Percentiles rank a stretch among this genome's conserved stretches.
Conservation (phyloP, 257 asterid genomes). For the Solanum dulcamara region DNA sequence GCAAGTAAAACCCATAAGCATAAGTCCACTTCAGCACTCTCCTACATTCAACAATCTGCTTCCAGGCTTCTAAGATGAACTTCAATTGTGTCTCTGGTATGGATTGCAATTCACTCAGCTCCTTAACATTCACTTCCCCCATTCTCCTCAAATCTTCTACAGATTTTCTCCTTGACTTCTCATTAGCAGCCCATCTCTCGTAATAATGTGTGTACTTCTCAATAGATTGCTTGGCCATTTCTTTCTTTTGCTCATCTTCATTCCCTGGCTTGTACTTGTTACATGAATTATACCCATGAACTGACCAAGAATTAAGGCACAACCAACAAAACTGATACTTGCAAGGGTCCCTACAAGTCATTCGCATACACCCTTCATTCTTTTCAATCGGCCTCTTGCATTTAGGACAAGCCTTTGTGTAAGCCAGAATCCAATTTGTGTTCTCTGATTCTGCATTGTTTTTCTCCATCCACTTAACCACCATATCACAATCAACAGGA, state of each 20-base stretch:
- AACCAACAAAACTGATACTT: constrained; percentile 5
- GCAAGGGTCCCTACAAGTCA: constrained; percentile 2
- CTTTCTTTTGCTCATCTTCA: background rate
- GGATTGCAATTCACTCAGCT: constrained; percentile 1
- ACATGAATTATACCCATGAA: constrained; percentile 4
- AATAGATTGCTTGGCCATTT: constrained; percentile 2
- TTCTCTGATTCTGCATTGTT: constrained; percentile 17
- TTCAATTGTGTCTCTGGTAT: constrained; percentile 4
- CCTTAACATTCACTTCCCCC: background rate
- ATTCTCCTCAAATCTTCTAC: background rate
- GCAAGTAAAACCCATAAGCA: constrained; percentile 8
- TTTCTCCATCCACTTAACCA: constrained; percentile 15
- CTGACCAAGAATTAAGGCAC: constrained; percentile 1
- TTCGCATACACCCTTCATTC: constrained; percentile 8
- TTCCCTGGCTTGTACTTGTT: constrained; percentile 1
- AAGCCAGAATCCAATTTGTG: constrained; percentile 8
- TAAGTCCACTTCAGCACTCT: constrained; percentile 7
- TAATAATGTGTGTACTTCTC: constrained; percentile 11
- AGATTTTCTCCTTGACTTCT: constrained; percentile 1
- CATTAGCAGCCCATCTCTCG: constrained; percentile 10
- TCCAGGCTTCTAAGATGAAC: constrained; percentile 5
- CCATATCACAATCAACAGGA: constrained; percentile 22
- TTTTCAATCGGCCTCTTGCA: constrained; percentile 7
- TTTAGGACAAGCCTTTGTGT: constrained; percentile 7
- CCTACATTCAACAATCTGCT: constrained; percentile 1